phyloP scores from a whole-genome alignment of 2,329 filamentous ascomycete species.

The Pyricularia pennisetigena region DNA sequence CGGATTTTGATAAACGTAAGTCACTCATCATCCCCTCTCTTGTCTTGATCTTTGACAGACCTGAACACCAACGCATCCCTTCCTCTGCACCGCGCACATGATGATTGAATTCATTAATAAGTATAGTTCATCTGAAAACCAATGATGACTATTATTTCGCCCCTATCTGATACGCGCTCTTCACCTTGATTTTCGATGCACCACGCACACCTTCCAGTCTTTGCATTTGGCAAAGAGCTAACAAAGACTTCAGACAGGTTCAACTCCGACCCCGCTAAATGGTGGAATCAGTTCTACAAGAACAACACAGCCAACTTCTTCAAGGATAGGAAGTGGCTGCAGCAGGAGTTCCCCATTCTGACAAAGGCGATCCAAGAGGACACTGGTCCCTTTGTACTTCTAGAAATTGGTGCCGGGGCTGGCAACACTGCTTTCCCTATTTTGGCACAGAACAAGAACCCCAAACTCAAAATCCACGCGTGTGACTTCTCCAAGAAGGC shows the following conservation, averaged over 20 bases:
- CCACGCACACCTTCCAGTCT: neutral
- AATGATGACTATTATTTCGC: slow-evolving; percentile 65
- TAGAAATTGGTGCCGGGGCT: slow-evolving; percentile 91
- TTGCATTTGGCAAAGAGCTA: slow-evolving; percentile 20
- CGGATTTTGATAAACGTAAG: slow-evolving; percentile 82
- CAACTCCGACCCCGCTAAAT: slow-evolving; percentile 83
- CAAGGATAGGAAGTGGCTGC: slow-evolving; percentile 96
- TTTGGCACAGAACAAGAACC: slow-evolving; percentile 73
- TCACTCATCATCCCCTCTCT: slow-evolving; percentile 11
- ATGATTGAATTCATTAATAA: slow-evolving; percentile 44
- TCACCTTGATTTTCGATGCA: neutral
- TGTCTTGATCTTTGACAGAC: slow-evolving; percentile 1
- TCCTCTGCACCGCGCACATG: slow-evolving; percentile 17
- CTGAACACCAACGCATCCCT: neutral
- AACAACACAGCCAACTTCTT: slow-evolving; percentile 98
- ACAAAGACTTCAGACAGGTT: slow-evolving; percentile 55
- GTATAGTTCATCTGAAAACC: slow-evolving; percentile 64
- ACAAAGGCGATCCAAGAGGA: slow-evolving; percentile 61
- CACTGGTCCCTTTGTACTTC: slow-evolving; percentile 58
- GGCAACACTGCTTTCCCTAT: slow-evolving; percentile 96
- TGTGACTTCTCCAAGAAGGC: slow-evolving; percentile 96
- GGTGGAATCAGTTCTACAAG: slow-evolving; percentile 98
- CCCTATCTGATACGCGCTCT: slow-evolving; percentile 51
- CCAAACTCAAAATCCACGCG: slow-evolving; percentile 73
- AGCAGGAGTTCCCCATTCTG: slow-evolving; percentile 91